phyloP scores from a whole-genome alignment of 176 grass and related monocot species.

The Triticum aestivum region IWGSC_CS_RefSeq_v2.1 NC_057808.1:452857953-452858452 shows the following conservation, averaged over 20 bases:
- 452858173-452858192: slow-evolving; percentile 49
- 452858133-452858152: slow-evolving; percentile 37
- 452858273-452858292: slow-evolving; percentile 84
- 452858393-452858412: slow-evolving; percentile 81
- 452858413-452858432: slow-evolving; percentile 68
- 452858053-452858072: slow-evolving; percentile 62
- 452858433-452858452: slow-evolving; percentile 39
- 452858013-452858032: slow-evolving; percentile 33
- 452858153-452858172: slow-evolving; percentile 47
- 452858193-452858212: slow-evolving; percentile 52
- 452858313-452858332: slow-evolving; percentile 64
- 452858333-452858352: slow-evolving; percentile 82
- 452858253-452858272: slow-evolving; percentile 98
- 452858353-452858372: slow-evolving; percentile 92
- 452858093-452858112: slow-evolving; percentile 80
- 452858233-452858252: slow-evolving; percentile 86
- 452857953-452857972: slow-evolving; percentile 71
- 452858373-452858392: slow-evolving; percentile 70
- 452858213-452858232: slow-evolving; percentile 37
- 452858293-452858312: slow-evolving; percentile 59
- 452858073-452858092: slow-evolving; percentile 61
- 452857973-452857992: slow-evolving; percentile 72
- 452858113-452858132: slow-evolving; percentile 70
- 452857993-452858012: slow-evolving; percentile 77
- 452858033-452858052: slow-evolving; percentile 43